Evolutionary conservation across 306 rosid species (phyloP).

Genomic region (Gleditsia sinensis): DNA sequence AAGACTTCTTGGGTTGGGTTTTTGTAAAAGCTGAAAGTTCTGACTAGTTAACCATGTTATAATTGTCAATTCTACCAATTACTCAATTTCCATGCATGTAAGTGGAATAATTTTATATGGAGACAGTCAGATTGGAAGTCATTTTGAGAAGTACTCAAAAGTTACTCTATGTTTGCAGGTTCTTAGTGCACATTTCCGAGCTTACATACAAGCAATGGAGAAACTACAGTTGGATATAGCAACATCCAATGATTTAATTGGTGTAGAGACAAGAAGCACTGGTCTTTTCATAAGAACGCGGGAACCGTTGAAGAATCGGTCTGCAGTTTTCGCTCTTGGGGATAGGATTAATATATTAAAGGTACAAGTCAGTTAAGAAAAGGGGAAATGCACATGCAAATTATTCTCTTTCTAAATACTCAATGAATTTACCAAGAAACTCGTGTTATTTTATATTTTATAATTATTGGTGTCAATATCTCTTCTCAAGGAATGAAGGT

Average conservation of each 20-base stretch:
- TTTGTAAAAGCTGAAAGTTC: conserved; percentile 11
- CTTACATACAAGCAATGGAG: conserved; percentile 92
- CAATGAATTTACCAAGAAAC: conserved; percentile 10
- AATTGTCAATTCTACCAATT: neutral
- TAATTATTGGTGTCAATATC: neutral
- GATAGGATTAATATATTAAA: conserved; percentile 85
- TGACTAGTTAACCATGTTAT: conserved; percentile 12
- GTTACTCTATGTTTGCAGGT: conserved; percentile 62
- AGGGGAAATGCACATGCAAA: conserved; percentile 1
- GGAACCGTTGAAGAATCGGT: conserved; percentile 96
- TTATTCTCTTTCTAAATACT: conserved; percentile 25
- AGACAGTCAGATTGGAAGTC: conserved; percentile 10
- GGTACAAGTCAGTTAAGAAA: conserved; percentile 45
- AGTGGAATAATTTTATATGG: neutral
- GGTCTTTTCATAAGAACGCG: conserved; percentile 81
- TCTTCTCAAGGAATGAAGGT: conserved; percentile 21
- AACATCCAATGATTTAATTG: conserved; percentile 91
- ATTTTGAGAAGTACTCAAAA: conserved; percentile 33
- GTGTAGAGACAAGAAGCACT: conserved; percentile 84
- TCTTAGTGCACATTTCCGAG: conserved; percentile 96
- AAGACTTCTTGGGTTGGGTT: conserved; percentile 9
- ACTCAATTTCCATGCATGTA: neutral
- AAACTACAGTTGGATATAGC: conserved; percentile 96
- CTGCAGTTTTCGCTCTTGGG: conserved; percentile 93
- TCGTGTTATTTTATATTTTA: neutral